These are phyloP conservation scores for Wickerhamomyces hampshirensis DNA, from an alignment of 805 yeast genomes.

Conservation along the genomic window DNA sequence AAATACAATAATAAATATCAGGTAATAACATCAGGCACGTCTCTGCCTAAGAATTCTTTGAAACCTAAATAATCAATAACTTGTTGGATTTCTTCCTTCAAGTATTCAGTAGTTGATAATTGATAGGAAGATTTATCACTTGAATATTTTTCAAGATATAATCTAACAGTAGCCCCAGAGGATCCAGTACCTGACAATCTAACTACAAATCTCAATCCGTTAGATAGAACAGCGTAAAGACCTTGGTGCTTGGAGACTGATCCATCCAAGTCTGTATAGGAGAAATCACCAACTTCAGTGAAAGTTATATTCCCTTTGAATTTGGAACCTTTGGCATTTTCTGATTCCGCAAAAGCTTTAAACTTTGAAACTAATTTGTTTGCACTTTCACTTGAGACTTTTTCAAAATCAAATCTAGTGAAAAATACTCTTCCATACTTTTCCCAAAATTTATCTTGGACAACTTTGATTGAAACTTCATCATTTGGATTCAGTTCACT, in stretches of 20 bases:
- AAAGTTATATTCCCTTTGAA: conserved; percentile 49
- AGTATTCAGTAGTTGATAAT: conserved; percentile 59
- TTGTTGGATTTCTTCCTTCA: conserved; percentile 54
- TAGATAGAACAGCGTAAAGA: conserved; percentile 70
- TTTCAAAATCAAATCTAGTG: conserved; percentile 92
- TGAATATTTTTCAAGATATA: conserved; percentile 83
- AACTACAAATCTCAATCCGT: conserved; percentile 81
- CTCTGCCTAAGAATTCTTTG: conserved; percentile 70
- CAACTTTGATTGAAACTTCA: conserved; percentile 65
- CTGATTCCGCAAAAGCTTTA: conserved; percentile 31
- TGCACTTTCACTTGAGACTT: conserved; percentile 75
- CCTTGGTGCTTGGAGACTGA: conserved; percentile 88
- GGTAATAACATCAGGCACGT: conserved; percentile 86
- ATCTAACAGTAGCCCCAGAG: conserved; percentile 93
- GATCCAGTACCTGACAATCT: conserved; percentile 97
- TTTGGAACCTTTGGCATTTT: conserved; percentile 42
- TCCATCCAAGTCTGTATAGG: conserved; percentile 93
- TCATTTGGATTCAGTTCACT: conserved; percentile 51
- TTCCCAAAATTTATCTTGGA: conserved; percentile 83
- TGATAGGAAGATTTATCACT: conserved; percentile 46
- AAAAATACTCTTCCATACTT: conserved; percentile 96
- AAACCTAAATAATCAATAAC: conserved; percentile 69
- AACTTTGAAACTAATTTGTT: conserved; percentile 55
- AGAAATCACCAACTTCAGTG: conserved; percentile 78
- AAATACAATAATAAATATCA: too few relatives aligned